Base-by-base conservation (phyloP, 345 rosid species). In the Punica granatum region DNA sequence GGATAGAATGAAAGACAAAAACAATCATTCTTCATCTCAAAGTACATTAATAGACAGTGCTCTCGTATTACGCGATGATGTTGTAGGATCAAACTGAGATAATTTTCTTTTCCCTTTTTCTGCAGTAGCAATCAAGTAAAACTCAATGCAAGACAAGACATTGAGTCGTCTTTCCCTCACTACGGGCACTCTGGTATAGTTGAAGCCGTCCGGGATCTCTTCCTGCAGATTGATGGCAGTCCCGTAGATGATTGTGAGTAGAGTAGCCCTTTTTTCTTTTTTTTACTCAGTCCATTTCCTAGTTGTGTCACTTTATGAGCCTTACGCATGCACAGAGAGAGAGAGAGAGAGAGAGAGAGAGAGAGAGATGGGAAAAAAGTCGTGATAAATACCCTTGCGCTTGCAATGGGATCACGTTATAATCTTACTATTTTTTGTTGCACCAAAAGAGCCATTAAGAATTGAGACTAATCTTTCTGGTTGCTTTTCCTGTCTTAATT, bases 181-280 rank as follows among this genome's bases (percentile, higher is more conserved):
- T 86, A 89, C 67, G 96, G 94, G 16, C 97, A 90, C 71, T 85
- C 76, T 14, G 98, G 98, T 70, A 87, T 90, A 32, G 87, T 88
- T 54, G 90, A 82, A 70, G 92, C 97, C 76, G 91, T 94, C 65
- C 76, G 90, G 63, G 98, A 93, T 74, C 90, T 93, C 41, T 89
- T 69, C 70, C 69, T 74, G 79, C 92, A 93, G 82, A 63, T 90
- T 79, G 98, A 93, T 80, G 98, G 92, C 77, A 81, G 73, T 53
- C 76, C 73, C 26, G 65, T 53, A 62, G 71, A 72, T 74, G 77
- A 72, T 69, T 82, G 91, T 85, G 67, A 73, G 73, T 39, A 48
- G 26, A 65, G 49, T 41, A 35, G 28, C 69, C n/a, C n/a, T n/a
- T n/a, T n/a, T 44, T 65, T 69, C 3, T 39, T 75, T 21, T 60